Percentiles rank a stretch among this genome's conserved stretches.
Conservation (phyloP, 2,329 filamentous ascomycete species). For the Emmonsia crescens region DNA sequence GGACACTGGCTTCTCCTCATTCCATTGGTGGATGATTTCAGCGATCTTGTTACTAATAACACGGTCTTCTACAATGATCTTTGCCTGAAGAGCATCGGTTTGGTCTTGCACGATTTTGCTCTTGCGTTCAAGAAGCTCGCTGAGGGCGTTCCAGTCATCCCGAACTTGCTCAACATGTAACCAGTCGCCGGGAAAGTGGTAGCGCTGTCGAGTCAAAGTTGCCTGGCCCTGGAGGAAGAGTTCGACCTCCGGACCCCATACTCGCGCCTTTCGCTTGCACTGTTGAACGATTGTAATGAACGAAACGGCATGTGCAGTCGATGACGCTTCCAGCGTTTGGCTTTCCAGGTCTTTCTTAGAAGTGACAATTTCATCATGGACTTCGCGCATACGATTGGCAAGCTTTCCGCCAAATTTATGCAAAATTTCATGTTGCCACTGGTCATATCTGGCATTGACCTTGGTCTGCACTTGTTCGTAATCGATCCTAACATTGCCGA, state of each 20-base stretch:
- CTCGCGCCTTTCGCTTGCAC: slow-evolving; percentile 84
- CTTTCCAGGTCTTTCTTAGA: slow-evolving; percentile 82
- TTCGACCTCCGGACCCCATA: slow-evolving; percentile 92
- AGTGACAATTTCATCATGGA: slow-evolving; percentile 84
- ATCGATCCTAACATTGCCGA: slow-evolving; percentile 90
- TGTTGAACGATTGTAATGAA: slow-evolving; percentile 98
- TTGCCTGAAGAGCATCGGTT: slow-evolving; percentile 84
- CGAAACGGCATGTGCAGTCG: slow-evolving; percentile 90
- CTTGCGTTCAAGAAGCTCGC: slow-evolving; percentile 84
- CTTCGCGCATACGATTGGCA: slow-evolving; percentile 80
- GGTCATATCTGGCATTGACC: slow-evolving; percentile 98
- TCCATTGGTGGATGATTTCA: slow-evolving; percentile 80
- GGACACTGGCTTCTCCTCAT: slow-evolving; percentile 92
- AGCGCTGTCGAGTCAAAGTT: slow-evolving; percentile 79
- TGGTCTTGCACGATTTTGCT: slow-evolving; percentile 94
- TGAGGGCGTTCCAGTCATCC: slow-evolving; percentile 86
- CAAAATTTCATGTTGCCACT: slow-evolving; percentile 97
- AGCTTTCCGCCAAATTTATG: slow-evolving; percentile 86
- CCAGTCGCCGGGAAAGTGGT: slow-evolving; percentile 91
- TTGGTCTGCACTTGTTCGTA: slow-evolving; percentile 98
- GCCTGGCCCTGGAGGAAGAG: slow-evolving; percentile 93
- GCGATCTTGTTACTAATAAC: slow-evolving; percentile 79
- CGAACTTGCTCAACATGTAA: slow-evolving; percentile 92
- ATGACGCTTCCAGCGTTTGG: slow-evolving; percentile 85
- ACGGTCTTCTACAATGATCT: slow-evolving; percentile 89